Base-by-base conservation (phyloP, 2,329 filamentous ascomycete genomes). In the Aspergillus aculeatinus region DNA sequence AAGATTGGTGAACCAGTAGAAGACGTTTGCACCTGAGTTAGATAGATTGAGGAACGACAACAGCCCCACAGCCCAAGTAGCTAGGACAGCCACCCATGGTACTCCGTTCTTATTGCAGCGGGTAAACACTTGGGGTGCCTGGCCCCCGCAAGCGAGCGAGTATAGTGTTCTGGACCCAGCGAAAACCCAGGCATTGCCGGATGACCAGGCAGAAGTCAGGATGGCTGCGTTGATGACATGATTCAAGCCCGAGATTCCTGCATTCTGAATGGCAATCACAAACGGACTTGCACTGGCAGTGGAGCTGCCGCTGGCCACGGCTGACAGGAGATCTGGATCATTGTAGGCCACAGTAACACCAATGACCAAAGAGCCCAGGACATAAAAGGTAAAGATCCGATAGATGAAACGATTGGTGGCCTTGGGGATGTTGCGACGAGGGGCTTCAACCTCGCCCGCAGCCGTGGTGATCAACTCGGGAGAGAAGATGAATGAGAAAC, bases 191-290 rank as follows among this genome's bases (percentile, higher is more conserved):
- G 88, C 86, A 64, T 90, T 91, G 0, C 85, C 87, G 0, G 88
- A 82, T 0, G 87, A 90, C 74, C 85, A 88, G 0, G 87, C 89
- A 0, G 87, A 89, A 0, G 86, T 89, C 60, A 92, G 81, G 64
- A 93, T 87, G 19, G 90, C 81, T 39, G 87, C 89, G 72, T 93
- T 93, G 74, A 92, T 87, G 58, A 92, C 83, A 16, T 85, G 86
- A 0, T 88, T 86, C 1, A 92, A 81, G 3, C 82, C 87, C 3
- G 79, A 79, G 55, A 92, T 87, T 1, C 87, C 86, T 2, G 88
- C 89, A 33, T 85, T 83, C 16, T 83, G 82, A 48, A 88, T 87
- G 25, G 87, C 89, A 62, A 92, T 89, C 64, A 92, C 89, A 68
- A 87, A 90, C 5, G 87, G 88, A 48, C 72, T 76, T 48, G 74